These are phyloP conservation scores for Fusarium sp. DNA, from an alignment of 2,329 filamentous ascomycete genomes.

Conservation along the genomic window DNA sequence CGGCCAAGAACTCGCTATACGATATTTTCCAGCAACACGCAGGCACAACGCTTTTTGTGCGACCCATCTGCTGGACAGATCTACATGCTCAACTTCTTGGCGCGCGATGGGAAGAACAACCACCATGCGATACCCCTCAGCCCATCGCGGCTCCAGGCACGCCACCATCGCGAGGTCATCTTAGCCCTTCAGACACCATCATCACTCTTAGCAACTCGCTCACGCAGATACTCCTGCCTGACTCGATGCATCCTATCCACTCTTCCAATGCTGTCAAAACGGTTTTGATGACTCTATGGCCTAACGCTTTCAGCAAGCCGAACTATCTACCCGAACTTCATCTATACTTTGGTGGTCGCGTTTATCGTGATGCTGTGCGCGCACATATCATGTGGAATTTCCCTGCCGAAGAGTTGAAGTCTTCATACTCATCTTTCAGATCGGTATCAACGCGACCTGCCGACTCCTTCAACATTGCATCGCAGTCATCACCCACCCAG, in stretches of 20 bases:
- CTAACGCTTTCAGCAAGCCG: slow-evolving; percentile 47
- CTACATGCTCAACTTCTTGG: slow-evolving; percentile 61
- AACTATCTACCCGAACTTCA: slow-evolving; percentile 56
- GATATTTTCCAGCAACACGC: slow-evolving; percentile 63
- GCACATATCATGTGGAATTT: slow-evolving; percentile 63
- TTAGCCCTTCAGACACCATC: slow-evolving; percentile 56
- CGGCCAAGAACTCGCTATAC: slow-evolving; percentile 62
- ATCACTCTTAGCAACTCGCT: slow-evolving; percentile 57
- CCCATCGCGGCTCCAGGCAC: slow-evolving; percentile 50
- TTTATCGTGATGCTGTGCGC: slow-evolving; percentile 59
- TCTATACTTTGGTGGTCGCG: slow-evolving; percentile 61
- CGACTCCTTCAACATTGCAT: slow-evolving; percentile 46
- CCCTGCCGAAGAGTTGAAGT: slow-evolving; percentile 41
- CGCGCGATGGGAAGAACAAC: slow-evolving; percentile 58
- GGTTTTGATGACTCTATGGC: slow-evolving; percentile 60
- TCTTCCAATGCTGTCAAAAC: slow-evolving; percentile 57
- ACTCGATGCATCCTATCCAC: slow-evolving; percentile 49
- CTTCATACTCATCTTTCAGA: slow-evolving; percentile 50
- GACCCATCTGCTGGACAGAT: slow-evolving; percentile 68
- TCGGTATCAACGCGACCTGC: slow-evolving; percentile 53
- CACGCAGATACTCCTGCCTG: slow-evolving; percentile 55
- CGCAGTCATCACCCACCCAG: slow-evolving; percentile 39
- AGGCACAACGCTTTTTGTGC: slow-evolving; percentile 61
- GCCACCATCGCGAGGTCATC: slow-evolving; percentile 51
- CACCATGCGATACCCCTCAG: slow-evolving; percentile 55